Percentiles rank a stretch among this genome's conserved stretches.
Conservation (phyloP, 2,329 filamentous ascomycete genomes). For the Pseudopyrenochaeta lycopersici region DNA sequence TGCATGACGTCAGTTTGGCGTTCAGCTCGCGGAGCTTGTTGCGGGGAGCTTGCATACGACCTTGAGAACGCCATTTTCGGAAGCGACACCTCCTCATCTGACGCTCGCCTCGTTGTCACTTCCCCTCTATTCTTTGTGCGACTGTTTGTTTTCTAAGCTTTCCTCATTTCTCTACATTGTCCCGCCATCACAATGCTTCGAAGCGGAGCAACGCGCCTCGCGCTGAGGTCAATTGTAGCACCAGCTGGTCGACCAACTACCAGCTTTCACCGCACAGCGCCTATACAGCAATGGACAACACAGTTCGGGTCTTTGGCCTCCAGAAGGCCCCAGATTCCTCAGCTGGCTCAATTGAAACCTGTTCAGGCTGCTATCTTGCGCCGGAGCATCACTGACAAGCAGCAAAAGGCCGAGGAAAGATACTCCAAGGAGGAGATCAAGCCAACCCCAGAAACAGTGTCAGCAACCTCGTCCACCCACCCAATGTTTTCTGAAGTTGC, state of each 20-base stretch:
- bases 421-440: conserved; percentile 65
- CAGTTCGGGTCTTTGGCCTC: conserved; percentile 52
- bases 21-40: background rate
- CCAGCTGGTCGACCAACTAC: conserved; percentile 41
- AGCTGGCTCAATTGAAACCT: conserved; percentile 46
- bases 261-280: conserved; percentile 26
- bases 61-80: background rate
- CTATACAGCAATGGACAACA: conserved; percentile 49
- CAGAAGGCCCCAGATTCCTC: conserved; percentile 44
- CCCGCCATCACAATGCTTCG: conserved; percentile 51
- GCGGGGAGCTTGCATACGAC: background rate
- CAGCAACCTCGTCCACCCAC: conserved; percentile 62
- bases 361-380: conserved; percentile 49
- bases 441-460: conserved; percentile 68
- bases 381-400: conserved; percentile 54
- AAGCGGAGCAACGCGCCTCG: conserved; percentile 53
- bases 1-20: conserved; percentile 2
- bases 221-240: conserved; percentile 48
- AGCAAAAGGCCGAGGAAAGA: conserved; percentile 66
- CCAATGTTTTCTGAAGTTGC: conserved; percentile 52
- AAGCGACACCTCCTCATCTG: background rate
- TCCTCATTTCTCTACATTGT: background rate
- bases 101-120: background rate
- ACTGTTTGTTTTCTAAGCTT: background rate
- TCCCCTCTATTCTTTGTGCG: background rate